A percentile compares a stretch with the other conserved stretches of the same genome.
phyloP scores from a whole-genome alignment of 352 stramenopile species.

The Detonula confervacea region DNA sequence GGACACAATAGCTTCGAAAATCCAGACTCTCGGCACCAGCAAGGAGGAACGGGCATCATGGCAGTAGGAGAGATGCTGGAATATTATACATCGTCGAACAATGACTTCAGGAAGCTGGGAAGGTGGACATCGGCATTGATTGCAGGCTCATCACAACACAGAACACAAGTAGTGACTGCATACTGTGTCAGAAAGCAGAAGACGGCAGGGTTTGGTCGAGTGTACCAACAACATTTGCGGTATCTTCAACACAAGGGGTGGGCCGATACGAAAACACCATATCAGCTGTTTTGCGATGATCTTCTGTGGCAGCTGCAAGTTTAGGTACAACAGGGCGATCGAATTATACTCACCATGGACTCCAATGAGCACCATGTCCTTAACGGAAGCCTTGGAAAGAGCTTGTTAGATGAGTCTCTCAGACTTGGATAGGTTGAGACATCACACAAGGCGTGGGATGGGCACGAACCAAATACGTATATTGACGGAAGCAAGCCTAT shows the following conservation, averaged over 20 bases:
- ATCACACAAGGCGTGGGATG: neutral
- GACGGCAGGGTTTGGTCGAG: neutral
- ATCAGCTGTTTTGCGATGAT: conserved; percentile 25
- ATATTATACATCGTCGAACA: conserved; percentile 1
- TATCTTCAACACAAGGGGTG: conserved; percentile 22
- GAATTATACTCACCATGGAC: conserved; percentile 44
- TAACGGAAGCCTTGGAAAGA: neutral
- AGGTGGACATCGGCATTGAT: conserved; percentile 10
- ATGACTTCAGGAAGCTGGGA: neutral
- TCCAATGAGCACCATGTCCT: conserved; percentile 41
- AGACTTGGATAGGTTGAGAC: conserved; percentile 8
- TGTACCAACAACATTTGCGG: conserved; percentile 32
- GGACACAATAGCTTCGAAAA: conserved; percentile 9
- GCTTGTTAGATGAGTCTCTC: neutral
- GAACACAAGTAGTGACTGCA: conserved; percentile 13
- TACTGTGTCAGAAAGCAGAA: neutral
- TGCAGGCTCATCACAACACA: neutral
- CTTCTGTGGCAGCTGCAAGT: conserved; percentile 18
- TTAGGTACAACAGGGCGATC: conserved; percentile 18
- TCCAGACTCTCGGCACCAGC: neutral
- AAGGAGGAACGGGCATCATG: conserved; percentile 1
- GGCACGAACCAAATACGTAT: conserved; percentile 24
- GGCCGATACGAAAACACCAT: neutral
- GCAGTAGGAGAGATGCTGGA: neutral
- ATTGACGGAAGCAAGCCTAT: conserved; percentile 17